Base-by-base conservation (phyloP, 2,329 filamentous ascomycete genomes). In the Phaeosphaeriaceae sp. region DNA sequence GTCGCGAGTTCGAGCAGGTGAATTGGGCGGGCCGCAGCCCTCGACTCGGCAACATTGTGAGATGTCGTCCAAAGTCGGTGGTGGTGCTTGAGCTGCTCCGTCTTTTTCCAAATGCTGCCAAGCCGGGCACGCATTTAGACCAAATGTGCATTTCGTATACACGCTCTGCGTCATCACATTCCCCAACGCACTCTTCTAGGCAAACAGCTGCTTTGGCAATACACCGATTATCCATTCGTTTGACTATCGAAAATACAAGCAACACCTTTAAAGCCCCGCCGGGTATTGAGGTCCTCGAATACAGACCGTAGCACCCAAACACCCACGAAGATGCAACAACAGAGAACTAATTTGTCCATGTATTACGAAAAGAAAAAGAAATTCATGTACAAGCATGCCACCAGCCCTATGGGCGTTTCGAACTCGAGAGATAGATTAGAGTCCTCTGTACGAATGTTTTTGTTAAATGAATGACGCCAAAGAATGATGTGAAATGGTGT, bases 11-110 rank as follows among this genome's bases (percentile, higher is more conserved):
- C 48, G 63, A 56, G 20, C 66, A 60, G 42, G 58, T 57, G 44
- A 72, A 65, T 58, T 71, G 72, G 56, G 72, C 71, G 60, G 76
- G 70, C 68, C 75, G 77, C 44, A 81, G 67, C 63, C 80, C 81
- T 79, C 80, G 80, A 71, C 79, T 82, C 66, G 80, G 79, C 74
- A 82, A 77, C 81, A 82, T 83, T 57, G 70, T 75, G 65, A 63
- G 64, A 58, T 71, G 72, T 68, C 67, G 69, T 72, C 69, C 66
- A 59, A 62, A 61, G 62, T 55, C 61, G 31, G 60, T 48, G 48
- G 22, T 42, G 56, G 45, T 59, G 60, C 59, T 62, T 45, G 44
- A 54, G 55, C 48, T 51, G 51, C 60, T 65, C 60, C 63, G 67
- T 69, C 61, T 66, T 64, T 67, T 67, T 62, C 58, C 54, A 67